A percentile compares a stretch with the other conserved stretches of the same genome.
Conservation (phyloP, 106 monocot genomes). For the Acorus gramineus region DNA sequence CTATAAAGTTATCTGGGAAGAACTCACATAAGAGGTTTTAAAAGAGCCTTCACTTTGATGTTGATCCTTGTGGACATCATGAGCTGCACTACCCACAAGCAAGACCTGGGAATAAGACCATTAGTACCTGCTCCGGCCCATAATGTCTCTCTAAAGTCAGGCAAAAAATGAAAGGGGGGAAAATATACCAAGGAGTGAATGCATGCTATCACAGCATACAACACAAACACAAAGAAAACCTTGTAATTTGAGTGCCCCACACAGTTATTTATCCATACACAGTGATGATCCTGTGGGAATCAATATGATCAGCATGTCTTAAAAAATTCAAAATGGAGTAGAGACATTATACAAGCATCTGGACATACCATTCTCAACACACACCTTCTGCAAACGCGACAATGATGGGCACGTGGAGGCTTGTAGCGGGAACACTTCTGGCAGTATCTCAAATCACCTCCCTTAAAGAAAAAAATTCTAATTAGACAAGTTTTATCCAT, state of each 20-base stretch:
- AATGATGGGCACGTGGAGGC: conserved; percentile 96
- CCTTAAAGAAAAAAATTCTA: conserved; percentile 22
- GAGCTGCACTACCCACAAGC: conserved; percentile 55
- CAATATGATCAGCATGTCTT: not conserved
- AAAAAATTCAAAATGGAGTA: conserved; percentile 2
- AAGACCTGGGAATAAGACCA: conserved; percentile 37
- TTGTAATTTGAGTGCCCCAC: conserved; percentile 98
- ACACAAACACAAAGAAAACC: conserved; percentile 77
- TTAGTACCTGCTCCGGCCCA: not conserved
- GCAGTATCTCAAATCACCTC: conserved; percentile 93
- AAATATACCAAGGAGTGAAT: conserved; percentile 67
- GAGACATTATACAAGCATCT: not conserved
- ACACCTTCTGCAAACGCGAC: conserved; percentile 98
- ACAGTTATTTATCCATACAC: conserved; percentile 99
- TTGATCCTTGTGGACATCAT: conserved; percentile 52
- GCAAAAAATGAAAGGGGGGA: not conserved
- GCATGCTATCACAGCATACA: conserved; percentile 79
- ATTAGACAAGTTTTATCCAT: not conserved
- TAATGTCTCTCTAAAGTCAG: not conserved
- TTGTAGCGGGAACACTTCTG: conserved; percentile 95
- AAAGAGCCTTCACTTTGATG: conserved; percentile 45
- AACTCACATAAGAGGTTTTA: conserved; percentile 56
- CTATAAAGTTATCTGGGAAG: not conserved
- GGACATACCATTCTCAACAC: conserved; percentile 89
- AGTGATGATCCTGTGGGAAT: conserved; percentile 87